These are phyloP conservation scores for Nidularia pulvinata DNA, from an alignment of 768 basidiomycete genomes.

Conservation along the genomic window DNA sequence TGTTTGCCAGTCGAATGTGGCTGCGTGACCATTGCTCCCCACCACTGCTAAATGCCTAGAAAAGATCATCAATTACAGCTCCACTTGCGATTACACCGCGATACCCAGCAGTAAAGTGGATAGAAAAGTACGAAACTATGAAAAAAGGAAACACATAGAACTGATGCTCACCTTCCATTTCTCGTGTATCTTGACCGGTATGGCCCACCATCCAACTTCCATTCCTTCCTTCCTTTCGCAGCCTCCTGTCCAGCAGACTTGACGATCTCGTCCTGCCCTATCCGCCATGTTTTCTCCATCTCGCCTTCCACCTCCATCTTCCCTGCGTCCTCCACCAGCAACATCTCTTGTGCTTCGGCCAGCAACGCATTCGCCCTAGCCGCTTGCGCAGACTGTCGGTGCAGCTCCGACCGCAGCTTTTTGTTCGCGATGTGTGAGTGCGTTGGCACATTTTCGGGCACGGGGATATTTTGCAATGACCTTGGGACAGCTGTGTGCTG, in stretches of 20 bases:
- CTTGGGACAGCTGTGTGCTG: slow-evolving; percentile 63
- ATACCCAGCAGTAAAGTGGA: too few species aligned
- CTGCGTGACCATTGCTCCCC: slow-evolving; percentile 82
- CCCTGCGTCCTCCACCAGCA: slow-evolving; percentile 72
- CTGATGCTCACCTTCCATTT: slow-evolving; percentile 72
- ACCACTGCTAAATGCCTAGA: slow-evolving; percentile 84
- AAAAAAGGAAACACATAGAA: neutral
- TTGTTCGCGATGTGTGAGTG: slow-evolving; percentile 70
- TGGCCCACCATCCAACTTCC: slow-evolving; percentile 83
- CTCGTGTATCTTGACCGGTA: slow-evolving; percentile 85
- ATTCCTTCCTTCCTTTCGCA: slow-evolving; percentile 71
- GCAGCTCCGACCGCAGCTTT: slow-evolving; percentile 73
- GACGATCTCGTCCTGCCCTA: slow-evolving; percentile 79
- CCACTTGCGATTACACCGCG: neutral
- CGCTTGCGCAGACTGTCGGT: slow-evolving; percentile 58
- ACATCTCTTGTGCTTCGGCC: slow-evolving; percentile 65
- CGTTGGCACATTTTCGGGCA: slow-evolving; percentile 42
- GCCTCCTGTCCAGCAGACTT: slow-evolving; percentile 72
- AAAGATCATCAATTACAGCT: neutral
- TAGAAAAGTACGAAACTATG: too few species aligned
- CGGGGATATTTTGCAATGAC: slow-evolving; percentile 57
- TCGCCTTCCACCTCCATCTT: slow-evolving; percentile 73
- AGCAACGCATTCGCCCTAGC: slow-evolving; percentile 61
- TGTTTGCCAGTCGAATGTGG: slow-evolving; percentile 93
- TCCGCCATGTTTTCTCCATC: slow-evolving; percentile 90